These are phyloP conservation scores for Stagonosporopsis tanaceti DNA, from an alignment of 2,329 filamentous ascomycete genomes.

Conservation along the genomic window DNA sequence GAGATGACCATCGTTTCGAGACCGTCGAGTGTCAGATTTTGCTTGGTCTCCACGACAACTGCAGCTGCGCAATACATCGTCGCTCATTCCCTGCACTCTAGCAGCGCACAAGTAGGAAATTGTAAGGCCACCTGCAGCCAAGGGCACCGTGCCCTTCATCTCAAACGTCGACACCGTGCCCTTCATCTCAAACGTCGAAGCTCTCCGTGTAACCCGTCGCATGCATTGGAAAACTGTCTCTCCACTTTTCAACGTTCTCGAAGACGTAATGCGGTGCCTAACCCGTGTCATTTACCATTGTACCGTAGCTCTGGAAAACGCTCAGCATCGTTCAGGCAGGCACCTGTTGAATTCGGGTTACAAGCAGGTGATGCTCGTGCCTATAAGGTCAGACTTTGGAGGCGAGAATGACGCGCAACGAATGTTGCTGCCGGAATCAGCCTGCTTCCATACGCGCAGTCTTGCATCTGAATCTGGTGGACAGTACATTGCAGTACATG, in stretches of 20 bases:
- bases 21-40: not conserved
- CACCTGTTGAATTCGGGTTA: not conserved
- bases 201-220: slow-evolving; percentile 3
- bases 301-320: not conserved
- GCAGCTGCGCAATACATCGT: not conserved
- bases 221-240: slow-evolving; percentile 8
- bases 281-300: slow-evolving; percentile 1
- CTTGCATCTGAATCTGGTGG: not conserved
- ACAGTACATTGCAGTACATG: not conserved
- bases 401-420: not conserved
- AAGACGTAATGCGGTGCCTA: slow-evolving; percentile 5
- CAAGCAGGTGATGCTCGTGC: not conserved
- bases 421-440: not conserved
- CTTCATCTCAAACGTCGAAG: slow-evolving; percentile 19
- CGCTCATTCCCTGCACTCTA: slow-evolving; percentile 4
- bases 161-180: slow-evolving; percentile 16
- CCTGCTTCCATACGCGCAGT: not conserved
- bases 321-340: not conserved
- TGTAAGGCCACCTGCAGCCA: slow-evolving; percentile 11
- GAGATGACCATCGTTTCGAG: slow-evolving; percentile 16
- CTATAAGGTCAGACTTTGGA: not conserved
- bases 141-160: slow-evolving; percentile 6
- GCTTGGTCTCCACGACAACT: slow-evolving; percentile 4
- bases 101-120: slow-evolving; percentile 1
- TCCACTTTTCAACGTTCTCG: slow-evolving; percentile 8